Base-by-base conservation (phyloP, 2,329 filamentous ascomycete genomes). In the Nannizzia gypsea region DNA sequence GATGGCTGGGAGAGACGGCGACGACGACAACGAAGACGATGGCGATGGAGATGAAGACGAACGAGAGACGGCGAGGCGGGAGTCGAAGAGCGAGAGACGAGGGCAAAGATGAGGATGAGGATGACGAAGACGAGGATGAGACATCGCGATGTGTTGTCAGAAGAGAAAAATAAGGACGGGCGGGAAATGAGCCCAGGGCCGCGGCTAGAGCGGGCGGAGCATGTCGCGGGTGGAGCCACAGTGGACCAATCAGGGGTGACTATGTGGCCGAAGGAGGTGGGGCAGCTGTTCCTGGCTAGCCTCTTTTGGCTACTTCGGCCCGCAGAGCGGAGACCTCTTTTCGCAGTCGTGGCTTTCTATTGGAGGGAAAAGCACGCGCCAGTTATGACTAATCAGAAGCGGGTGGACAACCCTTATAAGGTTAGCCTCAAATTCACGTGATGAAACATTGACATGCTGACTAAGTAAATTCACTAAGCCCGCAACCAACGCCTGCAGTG, bases 131-230 rank as follows among this genome's bases (percentile, higher is more conserved):
- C 44, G 46, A 52, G 26, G 48, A 52, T 52, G 48, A 50, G 48
- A 52, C 48, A 11, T 20, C 44, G 22, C 31, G 31, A 36, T 36
- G 31, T 36, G 31, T 36, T 36, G 31, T 36, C 31, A 36, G 31
- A 36, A 36, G 31, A 36, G 13, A 11, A 36, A 22, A 50, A 24
- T 3, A 22, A 52, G 48, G 48, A 52, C 11, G 22, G 48, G 48
- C 48, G 48, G 48, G 48, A 52, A 52, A 52, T 52, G 48, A 52
- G 22, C 48, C 31, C 48, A 52, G 48, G 48, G 48, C 48, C 48
- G 48, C 48, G 48, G 48, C 48, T 52, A 26, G 48, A 24, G 48
- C 48, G 48, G 48, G 48, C 48, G 48, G 22, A 52, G 48, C 48
- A 52, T 9, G 42, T 46, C 42, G 42, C 42, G 20, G 42, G 20